phyloP scores from a whole-genome alignment of 176 grass and related monocot species.

The Triticum turgidum region DNA sequence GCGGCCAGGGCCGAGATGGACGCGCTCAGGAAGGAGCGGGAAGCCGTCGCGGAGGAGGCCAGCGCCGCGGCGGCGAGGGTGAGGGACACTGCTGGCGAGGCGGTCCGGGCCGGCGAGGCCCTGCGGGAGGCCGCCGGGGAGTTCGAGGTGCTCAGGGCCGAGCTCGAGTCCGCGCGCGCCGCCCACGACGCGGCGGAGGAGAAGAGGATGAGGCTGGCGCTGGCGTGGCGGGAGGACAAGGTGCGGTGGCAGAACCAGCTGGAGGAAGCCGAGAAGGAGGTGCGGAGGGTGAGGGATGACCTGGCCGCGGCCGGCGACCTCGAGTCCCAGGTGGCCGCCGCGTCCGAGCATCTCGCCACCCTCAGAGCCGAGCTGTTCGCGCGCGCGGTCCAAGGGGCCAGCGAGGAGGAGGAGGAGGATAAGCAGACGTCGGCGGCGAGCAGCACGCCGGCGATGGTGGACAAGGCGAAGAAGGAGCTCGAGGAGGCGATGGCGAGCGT shows the following conservation, averaged over 20 bases:
- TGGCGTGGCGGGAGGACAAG: conserved; percentile 61
- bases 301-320: conserved; percentile 39
- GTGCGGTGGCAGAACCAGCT: conserved; percentile 51
- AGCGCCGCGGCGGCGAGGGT: conserved; percentile 24
- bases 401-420: conserved; percentile 18
- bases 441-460: not conserved
- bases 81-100: conserved; percentile 18
- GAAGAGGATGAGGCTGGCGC: conserved; percentile 30
- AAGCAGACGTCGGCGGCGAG: conserved; percentile 17
- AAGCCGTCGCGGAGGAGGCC: conserved; percentile 36
- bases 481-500: conserved; percentile 52
- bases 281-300: conserved; percentile 30
- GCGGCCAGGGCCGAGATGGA: conserved; percentile 48
- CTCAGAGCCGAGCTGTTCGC: conserved; percentile 55
- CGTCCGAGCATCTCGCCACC: conserved; percentile 44
- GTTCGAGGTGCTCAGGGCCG: conserved; percentile 29
- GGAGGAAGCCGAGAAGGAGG: conserved; percentile 48
- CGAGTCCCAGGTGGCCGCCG: conserved; percentile 40
- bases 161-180: conserved; percentile 48
- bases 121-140: conserved; percentile 47
- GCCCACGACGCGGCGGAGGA: conserved; percentile 56
- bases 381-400: conserved; percentile 27
- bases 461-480: conserved; percentile 39
- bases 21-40: conserved; percentile 40
- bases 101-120: conserved; percentile 27